A percentile compares a stretch with the other conserved stretches of the same genome.
These are phyloP conservation scores for Ustilago tritici DNA, from an alignment of 1,284 basidiomycete genomes.

Conservation along the genomic window DNA sequence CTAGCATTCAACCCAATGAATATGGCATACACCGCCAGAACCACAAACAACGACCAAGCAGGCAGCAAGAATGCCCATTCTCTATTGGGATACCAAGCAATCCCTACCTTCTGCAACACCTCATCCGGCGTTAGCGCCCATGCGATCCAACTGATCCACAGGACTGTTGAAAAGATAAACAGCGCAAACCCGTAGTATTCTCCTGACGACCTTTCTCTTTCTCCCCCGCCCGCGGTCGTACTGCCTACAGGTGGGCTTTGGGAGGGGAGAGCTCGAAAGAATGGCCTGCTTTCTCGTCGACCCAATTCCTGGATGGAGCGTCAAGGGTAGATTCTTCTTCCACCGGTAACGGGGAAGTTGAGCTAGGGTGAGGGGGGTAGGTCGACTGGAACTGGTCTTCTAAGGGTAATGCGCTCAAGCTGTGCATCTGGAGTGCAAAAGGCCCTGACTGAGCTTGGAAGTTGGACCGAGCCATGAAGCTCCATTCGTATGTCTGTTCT, in stretches of 20 bases:
- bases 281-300: constrained; percentile 26
- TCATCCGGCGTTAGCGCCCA: constrained; percentile 57
- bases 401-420: constrained; percentile 25
- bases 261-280: constrained; percentile 32
- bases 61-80: constrained; percentile 61
- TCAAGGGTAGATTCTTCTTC: not conserved
- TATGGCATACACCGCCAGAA: constrained; percentile 52
- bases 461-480: constrained; percentile 61
- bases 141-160: constrained; percentile 48
- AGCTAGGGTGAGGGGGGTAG: not conserved
- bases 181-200: constrained; percentile 63
- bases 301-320: constrained; percentile 2
- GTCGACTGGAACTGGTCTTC: constrained; percentile 17
- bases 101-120: constrained; percentile 40
- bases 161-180: constrained; percentile 56
- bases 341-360: not conserved
- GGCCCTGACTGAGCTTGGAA: constrained; percentile 56
- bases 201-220: constrained; percentile 6
- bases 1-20: constrained; percentile 49
- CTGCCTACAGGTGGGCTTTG: constrained; percentile 15
- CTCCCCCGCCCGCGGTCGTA: not conserved
- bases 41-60: constrained; percentile 54
- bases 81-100: constrained; percentile 61
- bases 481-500: constrained; percentile 52
- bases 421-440: constrained; percentile 47